phyloP scores from a whole-genome alignment of 306 rosid species.

The Fagus crenata region DNA sequence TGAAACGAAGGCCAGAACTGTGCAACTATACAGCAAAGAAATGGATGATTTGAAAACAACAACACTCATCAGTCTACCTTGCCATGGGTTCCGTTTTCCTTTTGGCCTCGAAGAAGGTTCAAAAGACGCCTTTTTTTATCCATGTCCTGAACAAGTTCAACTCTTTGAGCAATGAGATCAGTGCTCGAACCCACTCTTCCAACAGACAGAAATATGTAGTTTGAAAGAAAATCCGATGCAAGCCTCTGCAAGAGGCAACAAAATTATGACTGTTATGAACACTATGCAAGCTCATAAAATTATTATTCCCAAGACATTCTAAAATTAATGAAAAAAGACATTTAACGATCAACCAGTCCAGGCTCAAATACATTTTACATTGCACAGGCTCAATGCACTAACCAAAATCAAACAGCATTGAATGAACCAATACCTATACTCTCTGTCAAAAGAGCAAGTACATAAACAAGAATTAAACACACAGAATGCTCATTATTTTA shows the following conservation, averaged over 20 bases:
- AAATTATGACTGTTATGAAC: background rate
- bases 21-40: background rate
- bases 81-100: constrained; percentile 73
- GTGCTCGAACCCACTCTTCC: constrained; percentile 99
- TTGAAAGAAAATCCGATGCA: constrained; percentile 91
- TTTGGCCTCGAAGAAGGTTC: constrained; percentile 96
- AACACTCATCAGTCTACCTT: constrained; percentile 51
- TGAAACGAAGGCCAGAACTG: background rate
- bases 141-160: constrained; percentile 84
- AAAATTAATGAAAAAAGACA: background rate
- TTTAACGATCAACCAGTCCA: background rate
- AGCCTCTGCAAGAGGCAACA: constrained; percentile 62
- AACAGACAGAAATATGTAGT: constrained; percentile 84
- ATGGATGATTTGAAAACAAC: background rate
- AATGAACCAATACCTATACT: too few relatives aligned
- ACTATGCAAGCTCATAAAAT: background rate
- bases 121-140: constrained; percentile 95
- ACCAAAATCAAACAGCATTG: background rate
- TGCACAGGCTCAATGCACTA: background rate
- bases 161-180: constrained; percentile 90
- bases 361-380: too few relatives aligned
- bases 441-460: background rate
- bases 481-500: background rate
- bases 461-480: background rate
- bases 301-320: background rate